Conservation (phyloP, 1,284 basidiomycete species). For the Cutaneotrichosporon sp. region DNA sequence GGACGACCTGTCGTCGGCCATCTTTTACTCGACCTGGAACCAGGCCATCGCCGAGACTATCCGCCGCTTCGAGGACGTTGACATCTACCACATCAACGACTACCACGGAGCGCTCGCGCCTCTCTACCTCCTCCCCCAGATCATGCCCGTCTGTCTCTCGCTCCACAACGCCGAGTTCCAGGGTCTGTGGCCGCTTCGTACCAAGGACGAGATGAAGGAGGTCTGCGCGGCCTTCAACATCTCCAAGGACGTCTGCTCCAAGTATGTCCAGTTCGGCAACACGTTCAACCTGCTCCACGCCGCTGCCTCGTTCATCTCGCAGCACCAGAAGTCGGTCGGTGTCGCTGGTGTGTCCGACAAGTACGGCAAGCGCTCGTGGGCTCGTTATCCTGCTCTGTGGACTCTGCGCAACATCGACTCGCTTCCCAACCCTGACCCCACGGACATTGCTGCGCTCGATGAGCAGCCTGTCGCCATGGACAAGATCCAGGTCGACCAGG, state of each 20-base stretch:
- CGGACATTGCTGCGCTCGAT: conserved; percentile 87
- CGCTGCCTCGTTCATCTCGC: conserved; percentile 84
- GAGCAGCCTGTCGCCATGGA: conserved; percentile 70
- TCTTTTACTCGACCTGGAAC: conserved; percentile 97
- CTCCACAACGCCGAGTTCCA: conserved; percentile 96
- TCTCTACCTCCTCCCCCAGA: conserved; percentile 84
- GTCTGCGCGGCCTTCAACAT: conserved; percentile 96
- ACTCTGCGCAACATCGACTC: conserved; percentile 92
- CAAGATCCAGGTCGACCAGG: conserved; percentile 73
- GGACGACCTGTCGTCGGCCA: conserved; percentile 91
- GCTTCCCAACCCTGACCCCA: conserved; percentile 84
- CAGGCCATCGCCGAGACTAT: conserved; percentile 89
- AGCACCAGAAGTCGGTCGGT: conserved; percentile 86
- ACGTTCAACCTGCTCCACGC: conserved; percentile 93
- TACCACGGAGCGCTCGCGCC: conserved; percentile 89
- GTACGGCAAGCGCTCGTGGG: conserved; percentile 90
- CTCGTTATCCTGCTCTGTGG: conserved; percentile 90
- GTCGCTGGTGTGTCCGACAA: conserved; percentile 95
- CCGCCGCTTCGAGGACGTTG: conserved; percentile 76
- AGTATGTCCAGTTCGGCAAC: conserved; percentile 94
- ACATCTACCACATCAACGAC: conserved; percentile 69
- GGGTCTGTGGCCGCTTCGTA: conserved; percentile 89
- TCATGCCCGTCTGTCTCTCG: conserved; percentile 85
- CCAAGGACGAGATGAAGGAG: conserved; percentile 96
- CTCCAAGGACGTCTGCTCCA: conserved; percentile 88